Base-by-base conservation (phyloP, 768 basidiomycete genomes). In the Lepiota venenata region DNA sequence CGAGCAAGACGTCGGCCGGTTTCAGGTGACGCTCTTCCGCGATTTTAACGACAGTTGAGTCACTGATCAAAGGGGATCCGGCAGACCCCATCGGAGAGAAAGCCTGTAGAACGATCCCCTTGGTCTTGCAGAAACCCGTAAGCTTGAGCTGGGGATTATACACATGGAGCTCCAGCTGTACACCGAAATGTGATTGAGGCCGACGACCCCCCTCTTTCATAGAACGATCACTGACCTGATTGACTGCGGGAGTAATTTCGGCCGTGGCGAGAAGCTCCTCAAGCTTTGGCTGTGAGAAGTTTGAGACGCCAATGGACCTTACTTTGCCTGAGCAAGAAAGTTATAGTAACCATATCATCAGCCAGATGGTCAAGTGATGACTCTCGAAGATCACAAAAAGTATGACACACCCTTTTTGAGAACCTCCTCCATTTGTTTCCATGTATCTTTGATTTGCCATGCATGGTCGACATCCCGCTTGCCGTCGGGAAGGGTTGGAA, bases 381-480 rank as follows among this genome's bases (percentile, higher is more conserved):
- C 32, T 32, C 10, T 3, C 10, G 32, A 32, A 32, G 32, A 11
- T 32, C 32, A 32, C 3, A 11, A 32, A 32, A 32, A 32, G 49
- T 51, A 37, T 43, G 52, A 56, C 64, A 58, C 51, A 73, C 87
- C 88, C 62, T 81, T 85, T 66, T 80, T 81, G 56, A 82, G 67
- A 27, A 92, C 58, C 9, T 72, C 82, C 66, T 93, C 92, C 86
- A 94, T 87, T 66, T 87, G 83, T 61, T 80, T 83, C 91, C 92
- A 93, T 12, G 93, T 93, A 47, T 91, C 79, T 48, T 67, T 72
- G 62, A 91, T 64, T 22, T 82, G 74, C 81, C 88, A 88, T 38
- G 79, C 73, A 60, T 78, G 76, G 60, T 85, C 81, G 44, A 88
- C 72, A 63, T 91, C 88, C 36, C 88, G 78, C 60, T 73, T 77